These are phyloP conservation scores for Suillus spraguei DNA, from an alignment of 768 basidiomycete genomes.

Conservation along the genomic window DNA sequence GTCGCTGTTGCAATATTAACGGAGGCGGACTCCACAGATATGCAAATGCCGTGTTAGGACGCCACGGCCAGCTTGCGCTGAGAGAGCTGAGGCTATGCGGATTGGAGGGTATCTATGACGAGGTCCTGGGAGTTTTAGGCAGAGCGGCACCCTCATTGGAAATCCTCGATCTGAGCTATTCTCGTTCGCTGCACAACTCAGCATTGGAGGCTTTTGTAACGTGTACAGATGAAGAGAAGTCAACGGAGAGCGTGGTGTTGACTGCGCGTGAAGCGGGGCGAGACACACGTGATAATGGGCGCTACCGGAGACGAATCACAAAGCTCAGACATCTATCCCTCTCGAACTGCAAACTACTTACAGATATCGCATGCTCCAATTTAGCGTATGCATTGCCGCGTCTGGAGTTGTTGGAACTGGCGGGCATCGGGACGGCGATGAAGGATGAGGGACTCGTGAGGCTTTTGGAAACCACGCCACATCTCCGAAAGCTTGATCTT, in stretches of 20 bases:
- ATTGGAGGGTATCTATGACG: constrained; percentile 60
- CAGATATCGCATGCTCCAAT: constrained; percentile 74
- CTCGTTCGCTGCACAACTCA: constrained; percentile 71
- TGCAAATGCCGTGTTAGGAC: constrained; percentile 44
- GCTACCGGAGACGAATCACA: constrained; percentile 63
- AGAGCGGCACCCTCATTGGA: constrained; percentile 72
- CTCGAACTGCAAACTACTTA: constrained; percentile 70
- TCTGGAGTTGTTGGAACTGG: constrained; percentile 80
- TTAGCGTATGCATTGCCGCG: constrained; percentile 69
- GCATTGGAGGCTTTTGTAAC: constrained; percentile 73
- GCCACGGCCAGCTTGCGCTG: constrained; percentile 52
- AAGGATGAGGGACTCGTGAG: constrained; percentile 74
- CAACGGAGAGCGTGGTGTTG: constrained; percentile 49
- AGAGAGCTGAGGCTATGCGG: constrained; percentile 71
- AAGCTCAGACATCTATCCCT: constrained; percentile 72
- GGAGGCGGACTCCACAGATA: constrained; percentile 60
- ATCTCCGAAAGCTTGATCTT: constrained; percentile 78
- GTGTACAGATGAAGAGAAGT: constrained; percentile 37
- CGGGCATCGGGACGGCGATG: constrained; percentile 69
- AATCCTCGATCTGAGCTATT: constrained; percentile 79
- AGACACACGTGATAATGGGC: constrained; percentile 49
- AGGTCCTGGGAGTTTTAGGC: constrained; percentile 66
- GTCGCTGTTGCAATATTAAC: constrained; percentile 69
- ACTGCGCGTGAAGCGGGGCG: constrained; percentile 68
- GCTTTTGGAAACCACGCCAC: constrained; percentile 68